Percentiles rank a stretch among this genome's conserved stretches.
These are phyloP conservation scores for Gyrodon lividus DNA, from an alignment of 768 basidiomycete genomes.

Conservation along the genomic window DNA sequence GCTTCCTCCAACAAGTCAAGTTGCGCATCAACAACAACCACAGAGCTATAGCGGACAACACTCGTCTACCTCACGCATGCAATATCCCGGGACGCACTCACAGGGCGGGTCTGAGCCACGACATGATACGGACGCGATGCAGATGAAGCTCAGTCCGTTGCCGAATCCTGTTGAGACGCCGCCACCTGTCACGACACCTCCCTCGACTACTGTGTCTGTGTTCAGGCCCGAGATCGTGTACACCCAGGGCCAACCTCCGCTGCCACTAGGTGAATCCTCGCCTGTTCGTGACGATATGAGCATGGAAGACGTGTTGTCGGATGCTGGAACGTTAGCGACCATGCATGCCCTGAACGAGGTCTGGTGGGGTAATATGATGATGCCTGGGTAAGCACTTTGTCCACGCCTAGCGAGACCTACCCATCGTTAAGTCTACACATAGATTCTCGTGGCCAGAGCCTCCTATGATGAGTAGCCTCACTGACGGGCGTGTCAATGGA, in stretches of 20 bases:
- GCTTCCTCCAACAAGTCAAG: conserved; percentile 43
- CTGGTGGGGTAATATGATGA: conserved; percentile 82
- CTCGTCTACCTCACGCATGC: conserved; percentile 29
- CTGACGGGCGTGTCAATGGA: conserved; percentile 11
- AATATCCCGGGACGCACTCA: conserved; percentile 16
- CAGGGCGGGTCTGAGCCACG: conserved; percentile 15
- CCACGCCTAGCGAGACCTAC: background rate
- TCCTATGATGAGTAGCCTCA: conserved; percentile 22
- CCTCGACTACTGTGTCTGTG: background rate
- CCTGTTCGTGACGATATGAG: conserved; percentile 16
- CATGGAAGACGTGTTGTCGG: conserved; percentile 31
- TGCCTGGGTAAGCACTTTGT: conserved; percentile 60
- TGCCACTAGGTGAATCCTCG: conserved; percentile 26
- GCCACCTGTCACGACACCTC: too few relatives aligned
- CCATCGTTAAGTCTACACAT: background rate
- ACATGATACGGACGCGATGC: conserved; percentile 32
- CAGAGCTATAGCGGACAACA: conserved; percentile 22
- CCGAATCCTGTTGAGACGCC: background rate
- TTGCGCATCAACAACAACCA: conserved; percentile 14
- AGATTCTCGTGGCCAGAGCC: conserved; percentile 35
- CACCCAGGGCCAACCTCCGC: conserved; percentile 38
- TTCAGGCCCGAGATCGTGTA: conserved; percentile 44
- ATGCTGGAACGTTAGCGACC: conserved; percentile 62
- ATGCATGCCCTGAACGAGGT: conserved; percentile 71
- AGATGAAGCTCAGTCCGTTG: conserved; percentile 20